Percentiles rank a stretch among this genome's conserved stretches.
These are phyloP conservation scores for Candida glaebosa DNA, from an alignment of 805 yeast species.

Conservation along the genomic window DNA sequence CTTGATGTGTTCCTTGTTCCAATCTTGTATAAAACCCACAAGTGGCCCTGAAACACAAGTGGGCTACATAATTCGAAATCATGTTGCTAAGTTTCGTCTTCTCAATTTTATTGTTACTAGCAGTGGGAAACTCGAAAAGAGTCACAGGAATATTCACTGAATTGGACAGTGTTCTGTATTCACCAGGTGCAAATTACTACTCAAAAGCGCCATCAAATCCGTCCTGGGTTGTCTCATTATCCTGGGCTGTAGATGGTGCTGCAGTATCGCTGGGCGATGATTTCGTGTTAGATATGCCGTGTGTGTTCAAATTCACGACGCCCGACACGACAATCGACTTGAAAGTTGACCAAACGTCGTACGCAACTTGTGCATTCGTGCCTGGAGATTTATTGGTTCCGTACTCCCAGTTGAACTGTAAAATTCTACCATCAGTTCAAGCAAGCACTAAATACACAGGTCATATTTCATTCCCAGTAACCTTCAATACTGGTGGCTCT, in stretches of 20 bases:
- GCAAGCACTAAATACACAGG: constrained; percentile 10
- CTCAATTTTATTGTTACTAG: too few relatives aligned
- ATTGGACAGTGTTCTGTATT: not conserved
- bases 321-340: constrained; percentile 11
- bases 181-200: constrained; percentile 6
- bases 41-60: too few relatives aligned
- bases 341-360: constrained; percentile 10
- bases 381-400: constrained; percentile 7
- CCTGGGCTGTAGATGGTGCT: constrained; percentile 12
- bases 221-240: constrained; percentile 10
- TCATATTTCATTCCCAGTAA: constrained; percentile 12
- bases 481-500: constrained; percentile 15
- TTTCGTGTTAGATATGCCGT: constrained; percentile 16
- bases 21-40: too few relatives aligned
- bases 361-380: constrained; percentile 14
- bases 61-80: too few relatives aligned
- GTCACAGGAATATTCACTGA: constrained; percentile 4
- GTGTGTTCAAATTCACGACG: constrained; percentile 23
- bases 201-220: constrained; percentile 5
- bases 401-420: constrained; percentile 12
- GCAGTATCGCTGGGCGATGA: constrained; percentile 14
- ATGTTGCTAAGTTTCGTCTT: too few relatives aligned
- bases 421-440: constrained; percentile 7
- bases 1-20: too few relatives aligned
- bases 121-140: too few relatives aligned